These are phyloP conservation scores for Skeletonema costatum DNA, from an alignment of 108 stramenopile genomes.

Conservation along the genomic window DNA sequence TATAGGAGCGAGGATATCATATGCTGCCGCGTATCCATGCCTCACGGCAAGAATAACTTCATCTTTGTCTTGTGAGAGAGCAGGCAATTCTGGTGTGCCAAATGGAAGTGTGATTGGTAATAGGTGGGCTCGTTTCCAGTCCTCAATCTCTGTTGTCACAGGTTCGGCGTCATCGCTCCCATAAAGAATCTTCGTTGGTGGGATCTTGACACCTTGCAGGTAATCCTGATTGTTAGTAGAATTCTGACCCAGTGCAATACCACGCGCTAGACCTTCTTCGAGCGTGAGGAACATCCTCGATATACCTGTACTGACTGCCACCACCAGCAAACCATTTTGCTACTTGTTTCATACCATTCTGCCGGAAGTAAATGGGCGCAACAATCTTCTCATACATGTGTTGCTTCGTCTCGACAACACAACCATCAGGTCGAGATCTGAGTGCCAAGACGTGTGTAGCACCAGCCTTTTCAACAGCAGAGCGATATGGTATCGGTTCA, in stretches of 20 bases:
- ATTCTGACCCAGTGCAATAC: constrained; percentile 28
- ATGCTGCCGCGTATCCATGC: constrained; percentile 52
- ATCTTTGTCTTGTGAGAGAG: constrained; percentile 54
- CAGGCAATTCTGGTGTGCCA: constrained; percentile 46
- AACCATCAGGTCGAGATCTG: constrained; percentile 50
- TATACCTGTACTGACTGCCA: constrained; percentile 53
- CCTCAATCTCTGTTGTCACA: background rate
- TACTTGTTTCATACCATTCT: constrained; percentile 46
- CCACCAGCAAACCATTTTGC: constrained; percentile 44
- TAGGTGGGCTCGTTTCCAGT: constrained; percentile 51
- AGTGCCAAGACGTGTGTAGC: constrained; percentile 56
- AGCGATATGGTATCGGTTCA: constrained; percentile 54
- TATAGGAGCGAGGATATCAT: constrained; percentile 51
- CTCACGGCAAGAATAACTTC: constrained; percentile 50
- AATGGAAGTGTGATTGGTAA: constrained; percentile 41
- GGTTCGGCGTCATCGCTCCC: constrained; percentile 22
- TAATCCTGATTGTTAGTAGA: background rate
- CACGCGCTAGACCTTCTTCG: constrained; percentile 45
- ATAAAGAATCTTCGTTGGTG: constrained; percentile 50
- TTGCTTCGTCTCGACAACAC: constrained; percentile 47
- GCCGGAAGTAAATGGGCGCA: constrained; percentile 52
- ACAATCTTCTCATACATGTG: constrained; percentile 54
- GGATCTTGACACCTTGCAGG: constrained; percentile 41
- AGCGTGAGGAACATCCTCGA: constrained; percentile 58
- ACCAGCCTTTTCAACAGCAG: constrained; percentile 50